Evolutionary conservation across 495 filamentous ascomycete genomes (phyloP), one percentile per base, ranked within the genome.

Genomic region (Podospora fimiseda): DNA sequence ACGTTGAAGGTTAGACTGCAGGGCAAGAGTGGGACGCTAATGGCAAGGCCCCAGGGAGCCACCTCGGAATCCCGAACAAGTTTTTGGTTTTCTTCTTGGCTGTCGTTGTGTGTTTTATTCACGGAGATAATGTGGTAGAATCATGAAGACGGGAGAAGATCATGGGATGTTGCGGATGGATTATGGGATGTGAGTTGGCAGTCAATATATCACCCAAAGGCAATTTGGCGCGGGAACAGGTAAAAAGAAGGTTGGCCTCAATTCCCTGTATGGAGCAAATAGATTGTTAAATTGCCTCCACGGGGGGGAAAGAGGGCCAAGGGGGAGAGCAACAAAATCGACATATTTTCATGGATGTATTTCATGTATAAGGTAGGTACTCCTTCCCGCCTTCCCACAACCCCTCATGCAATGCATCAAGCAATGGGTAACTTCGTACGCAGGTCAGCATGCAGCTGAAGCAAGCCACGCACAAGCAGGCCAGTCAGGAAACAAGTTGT

Each of bases 231-330:
- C 52, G 56, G 54, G 46, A 55, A 49, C 48, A 58, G 41, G 53
- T 48, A 59, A 58, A 59, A 58, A 58, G 56, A 57, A 63, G 60
- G 48, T 52, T 59, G 33, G 52, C 56, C 51, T 50, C 48, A 53
- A 60, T 54, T 56, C 38, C 51, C 15, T 33, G 52, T 43, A 55
- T 59, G 61, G 57, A 42, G 45, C 52, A 58, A 58, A 67, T 67
- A 62, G 55, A 67, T 64, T 67, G 61, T 38, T n/a, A n/a, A n/a
- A n/a, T n/a, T n/a, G n/a, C n/a, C n/a, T n/a, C n/a, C n/a, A n/a
- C n/a, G n/a, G n/a, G n/a, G n/a, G n/a, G n/a, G n/a, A n/a, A n/a
- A n/a, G n/a, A n/a, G n/a, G n/a, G n/a, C n/a, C n/a, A n/a, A n/a
- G n/a, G n/a, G n/a, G n/a, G n/a, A n/a, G n/a, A n/a, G n/a, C n/a